These are phyloP conservation scores for Fusarium transvaalense DNA, from an alignment of 2,329 filamentous ascomycete species.

Conservation along the genomic window DNA sequence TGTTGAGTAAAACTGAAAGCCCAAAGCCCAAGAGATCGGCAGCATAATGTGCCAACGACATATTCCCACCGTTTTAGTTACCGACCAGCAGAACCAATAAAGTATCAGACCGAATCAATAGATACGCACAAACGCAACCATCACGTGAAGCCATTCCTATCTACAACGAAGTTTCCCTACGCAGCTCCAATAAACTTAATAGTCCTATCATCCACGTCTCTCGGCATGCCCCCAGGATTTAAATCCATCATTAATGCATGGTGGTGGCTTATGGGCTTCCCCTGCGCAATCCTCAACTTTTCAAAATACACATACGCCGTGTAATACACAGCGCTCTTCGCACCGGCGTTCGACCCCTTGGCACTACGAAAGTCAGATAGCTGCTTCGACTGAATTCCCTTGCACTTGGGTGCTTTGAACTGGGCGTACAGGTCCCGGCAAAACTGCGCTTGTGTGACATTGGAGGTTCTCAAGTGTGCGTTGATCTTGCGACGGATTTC, in stretches of 20 bases:
- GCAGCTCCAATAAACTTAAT: neutral
- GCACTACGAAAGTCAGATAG: slow-evolving; percentile 2
- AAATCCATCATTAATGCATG: neutral
- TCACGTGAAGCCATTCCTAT: neutral
- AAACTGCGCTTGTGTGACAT: slow-evolving; percentile 13
- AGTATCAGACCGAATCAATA: rapidly evolving
- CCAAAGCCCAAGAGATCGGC: neutral
- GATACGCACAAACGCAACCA: neutral
- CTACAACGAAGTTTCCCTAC: neutral
- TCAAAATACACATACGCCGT: slow-evolving; percentile 26
- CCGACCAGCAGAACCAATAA: neutral
- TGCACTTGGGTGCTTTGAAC: slow-evolving; percentile 9
- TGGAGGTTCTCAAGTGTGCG: slow-evolving; percentile 2
- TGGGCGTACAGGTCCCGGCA: slow-evolving; percentile 3
- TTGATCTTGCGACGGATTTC: slow-evolving; percentile 26
- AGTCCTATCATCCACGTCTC: slow-evolving; percentile 1
- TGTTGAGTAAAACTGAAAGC: neutral
- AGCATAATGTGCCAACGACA: neutral
- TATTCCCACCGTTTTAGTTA: neutral
- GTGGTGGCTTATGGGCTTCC: slow-evolving; percentile 8
- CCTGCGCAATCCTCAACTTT: slow-evolving; percentile 17
- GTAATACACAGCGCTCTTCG: slow-evolving; percentile 10
- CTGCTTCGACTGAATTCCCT: slow-evolving; percentile 21
- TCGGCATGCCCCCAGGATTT: neutral
- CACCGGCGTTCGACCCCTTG: neutral